Percentiles rank a stretch among this genome's conserved stretches.
Evolutionary conservation across 2,329 filamentous ascomycete species (phyloP).

Genomic region (Westerdykella aurantiaca): DNA sequence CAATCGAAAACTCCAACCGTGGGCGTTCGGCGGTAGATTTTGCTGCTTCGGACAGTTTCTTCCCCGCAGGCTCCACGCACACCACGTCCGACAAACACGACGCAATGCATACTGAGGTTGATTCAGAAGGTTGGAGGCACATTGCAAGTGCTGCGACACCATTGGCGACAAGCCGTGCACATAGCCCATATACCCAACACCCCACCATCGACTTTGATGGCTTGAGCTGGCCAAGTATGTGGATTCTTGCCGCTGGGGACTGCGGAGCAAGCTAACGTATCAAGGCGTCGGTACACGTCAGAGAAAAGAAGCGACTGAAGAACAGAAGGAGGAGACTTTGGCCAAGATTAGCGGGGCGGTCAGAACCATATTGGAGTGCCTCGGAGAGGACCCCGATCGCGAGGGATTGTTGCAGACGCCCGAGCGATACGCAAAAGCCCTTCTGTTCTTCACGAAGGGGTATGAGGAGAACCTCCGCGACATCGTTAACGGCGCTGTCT

Average conservation of each 20-base stretch:
- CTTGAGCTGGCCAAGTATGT: conserved; percentile 51
- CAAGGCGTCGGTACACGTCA: conserved; percentile 60
- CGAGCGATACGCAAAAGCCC: conserved; percentile 85
- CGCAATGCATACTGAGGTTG: conserved; percentile 21
- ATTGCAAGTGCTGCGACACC: conserved; percentile 37
- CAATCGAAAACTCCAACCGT: conserved; percentile 54
- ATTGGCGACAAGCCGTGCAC: conserved; percentile 48
- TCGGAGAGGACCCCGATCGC: conserved; percentile 60
- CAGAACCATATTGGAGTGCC: conserved; percentile 58
- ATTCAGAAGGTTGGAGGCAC: conserved; percentile 44
- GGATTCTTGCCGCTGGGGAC: background rate
- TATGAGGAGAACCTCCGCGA: conserved; percentile 92
- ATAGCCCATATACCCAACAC: conserved; percentile 47
- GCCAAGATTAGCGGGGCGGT: conserved; percentile 59
- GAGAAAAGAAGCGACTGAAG: conserved; percentile 53
- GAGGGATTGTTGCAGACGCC: conserved; percentile 64
- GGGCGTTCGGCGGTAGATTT: conserved; percentile 44
- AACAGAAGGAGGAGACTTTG: conserved; percentile 53
- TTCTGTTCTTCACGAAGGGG: conserved; percentile 93
- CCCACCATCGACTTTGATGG: conserved; percentile 52
- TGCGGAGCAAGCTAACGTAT: conserved; percentile 5
- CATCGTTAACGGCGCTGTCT: conserved; percentile 89
- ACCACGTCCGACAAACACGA: conserved; percentile 13
- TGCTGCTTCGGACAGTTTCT: conserved; percentile 31
- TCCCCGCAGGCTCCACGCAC: conserved; percentile 17